Conservation (phyloP, 345 rosid species). For the Jatropha curcas region DNA sequence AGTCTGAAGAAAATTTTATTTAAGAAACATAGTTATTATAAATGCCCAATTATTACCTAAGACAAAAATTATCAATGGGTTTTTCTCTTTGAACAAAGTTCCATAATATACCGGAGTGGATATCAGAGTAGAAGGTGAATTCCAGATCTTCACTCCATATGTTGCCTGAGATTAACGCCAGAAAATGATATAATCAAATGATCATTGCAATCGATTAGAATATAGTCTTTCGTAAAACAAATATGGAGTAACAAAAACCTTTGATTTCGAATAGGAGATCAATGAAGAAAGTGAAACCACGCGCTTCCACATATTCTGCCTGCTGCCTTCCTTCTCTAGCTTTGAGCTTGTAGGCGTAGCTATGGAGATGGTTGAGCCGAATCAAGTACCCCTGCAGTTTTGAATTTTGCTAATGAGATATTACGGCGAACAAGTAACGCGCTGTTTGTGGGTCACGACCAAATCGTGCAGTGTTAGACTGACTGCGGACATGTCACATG, state of each 20-base stretch:
- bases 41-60: conserved; percentile 47
- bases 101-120: conserved; percentile 45
- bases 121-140: conserved; percentile 43
- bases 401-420: conserved; percentile 28
- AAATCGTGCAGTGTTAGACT: background rate
- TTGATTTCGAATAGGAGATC: conserved; percentile 48
- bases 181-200: background rate
- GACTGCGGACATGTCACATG: background rate
- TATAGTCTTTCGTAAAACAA: background rate
- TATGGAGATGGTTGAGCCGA: background rate
- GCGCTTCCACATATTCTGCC: conserved; percentile 88
- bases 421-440: conserved; percentile 40
- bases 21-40: background rate
- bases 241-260: conserved; percentile 33
- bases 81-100: conserved; percentile 37
- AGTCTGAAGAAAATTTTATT: background rate
- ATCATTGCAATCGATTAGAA: background rate
- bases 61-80: conserved; percentile 77
- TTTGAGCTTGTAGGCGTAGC: conserved; percentile 6
- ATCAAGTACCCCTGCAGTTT: conserved; percentile 3
- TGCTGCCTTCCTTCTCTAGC: background rate
- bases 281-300: conserved; percentile 57
- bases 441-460: background rate
- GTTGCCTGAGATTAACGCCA: conserved; percentile 36
- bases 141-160: conserved; percentile 33